Evolutionary conservation across 2,329 filamentous ascomycete genomes (phyloP), one percentile per base, ranked within the genome.

Genomic region (Parafenestella ontariensis): DNA sequence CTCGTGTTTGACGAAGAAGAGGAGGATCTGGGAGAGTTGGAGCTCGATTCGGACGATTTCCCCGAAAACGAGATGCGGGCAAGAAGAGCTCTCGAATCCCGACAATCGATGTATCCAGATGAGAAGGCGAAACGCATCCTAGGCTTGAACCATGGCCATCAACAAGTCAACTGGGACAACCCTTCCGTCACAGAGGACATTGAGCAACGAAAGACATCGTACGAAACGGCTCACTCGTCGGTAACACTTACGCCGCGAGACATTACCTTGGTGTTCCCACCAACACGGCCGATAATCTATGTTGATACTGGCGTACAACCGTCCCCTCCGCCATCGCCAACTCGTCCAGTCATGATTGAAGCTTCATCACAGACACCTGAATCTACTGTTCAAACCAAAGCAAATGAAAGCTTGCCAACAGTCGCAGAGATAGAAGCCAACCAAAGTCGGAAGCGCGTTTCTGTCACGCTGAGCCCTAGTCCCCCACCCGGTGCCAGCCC

Each of bases 1-100:
- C 83, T 99, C 49, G 88, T 91, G 58, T 90, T 96, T 58, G 91
- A 93, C 52, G 89, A 90, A 56, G 90, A 94, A 51, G 91, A 93
- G 28, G 79, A 81, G 58, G 73, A 79, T 21, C 64, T 80, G 47
- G 79, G 79, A 39, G 78, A 79, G 4, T 59, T 77, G 41, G 78
- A 90, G 58, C 89, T 89, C 31, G 88, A 93, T 59, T 84, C 88
- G 40, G 89, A 91, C 45, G 87, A 88, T 47, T 77, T 71, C 43
- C 66, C 75, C 3, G 77, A 80, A 29, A 71, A 78, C 49, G 72
- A 79, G 48, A 73, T 77, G 65, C 73, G 72, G 18, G 73, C 71
- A 11, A 71, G 72, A 57, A 72, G 69, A 55, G 67, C 66, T 5
- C 68, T 77, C 15, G 76, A 78, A 49, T 78, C 76, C 26, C 76